Percentiles rank a stretch among this genome's conserved stretches.
These are phyloP conservation scores for Eugenia klotzschiana DNA, from an alignment of 441 rosid genomes.

Conservation along the genomic window DNA sequence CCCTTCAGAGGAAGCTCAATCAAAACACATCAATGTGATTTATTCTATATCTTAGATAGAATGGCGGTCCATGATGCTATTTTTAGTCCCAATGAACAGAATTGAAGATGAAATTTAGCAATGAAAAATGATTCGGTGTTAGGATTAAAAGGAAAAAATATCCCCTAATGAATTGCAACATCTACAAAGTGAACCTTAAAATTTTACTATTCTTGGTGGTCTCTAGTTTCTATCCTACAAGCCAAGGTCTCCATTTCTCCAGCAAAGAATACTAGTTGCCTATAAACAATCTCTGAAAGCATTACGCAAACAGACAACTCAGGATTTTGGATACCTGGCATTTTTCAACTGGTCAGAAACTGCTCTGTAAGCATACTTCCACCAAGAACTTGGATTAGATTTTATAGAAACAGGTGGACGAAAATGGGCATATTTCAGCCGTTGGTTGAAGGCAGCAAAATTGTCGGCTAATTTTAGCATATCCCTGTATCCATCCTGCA, in stretches of 20 bases:
- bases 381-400: constrained; percentile 74
- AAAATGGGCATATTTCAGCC: constrained; percentile 79
- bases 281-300: not conserved
- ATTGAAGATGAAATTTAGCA: not conserved
- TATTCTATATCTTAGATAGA: not conserved
- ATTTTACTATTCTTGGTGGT: not conserved
- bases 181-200: not conserved
- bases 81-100: not conserved
- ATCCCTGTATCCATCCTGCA: constrained; percentile 87
- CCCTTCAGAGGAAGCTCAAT: not conserved
- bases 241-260: not conserved
- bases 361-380: constrained; percentile 84
- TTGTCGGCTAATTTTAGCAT: constrained; percentile 85
- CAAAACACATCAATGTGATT: not conserved
- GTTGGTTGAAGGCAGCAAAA: constrained; percentile 80
- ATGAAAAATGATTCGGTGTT: not conserved
- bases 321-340: constrained; percentile 46
- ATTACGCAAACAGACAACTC: not conserved
- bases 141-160: not conserved
- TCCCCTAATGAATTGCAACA: not conserved
- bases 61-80: not conserved
- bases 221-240: not conserved
- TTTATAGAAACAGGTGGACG: constrained; percentile 73
- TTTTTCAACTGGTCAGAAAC: constrained; percentile 81
- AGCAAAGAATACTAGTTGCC: not conserved